Evolutionary conservation across 2,329 filamentous ascomycete species (phyloP), one percentile per base, ranked within the genome.

Genomic region (Aureobasidium leucospermi): DNA sequence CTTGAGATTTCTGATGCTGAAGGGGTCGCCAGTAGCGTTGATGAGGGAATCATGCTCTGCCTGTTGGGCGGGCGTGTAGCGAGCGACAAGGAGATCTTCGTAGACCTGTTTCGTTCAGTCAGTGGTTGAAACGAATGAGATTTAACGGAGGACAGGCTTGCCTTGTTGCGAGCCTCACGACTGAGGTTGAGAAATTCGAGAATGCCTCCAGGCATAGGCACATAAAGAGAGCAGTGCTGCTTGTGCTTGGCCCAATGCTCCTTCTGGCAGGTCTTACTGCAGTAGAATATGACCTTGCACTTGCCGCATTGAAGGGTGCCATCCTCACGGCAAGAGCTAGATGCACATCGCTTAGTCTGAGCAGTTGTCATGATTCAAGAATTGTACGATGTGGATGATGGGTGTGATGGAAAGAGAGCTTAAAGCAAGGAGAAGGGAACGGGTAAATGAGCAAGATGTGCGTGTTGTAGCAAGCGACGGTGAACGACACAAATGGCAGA

Each of bases 201-300:
- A 9, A 39, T 55, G 39, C 51, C 51, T 32, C 11, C 15, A 34
- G 51, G 51, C 28, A 55, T 16, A 3, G 38, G 28, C 11, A 8
- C 13, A 29, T 43, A 28, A 36, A 28, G 15, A 43, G n/a, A 19
- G 28, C 51, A 55, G 39, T 55, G 51, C 15, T 55, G 31, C 51
- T 55, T 55, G 51, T 55, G 51, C 39, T 55, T 55, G 38, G 28
- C 4, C 51, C 51, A 43, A 39, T 55, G 51, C 4, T 32, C n/a
- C 51, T 55, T 55, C 38, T 55, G 51, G 39, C 51, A 55, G 16
- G 5, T 11, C 28, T 55, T 42, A 39, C 51, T 55, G 29, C 51
- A 55, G 29, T 55, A 55, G 28, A 32, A 55, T n/a, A 39, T 55
- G 3, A 55, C 51, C 28, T 42, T 55, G 29, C 51, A 55, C 29